A percentile compares a stretch with the other conserved stretches of the same genome.
These are phyloP conservation scores for Taiwanofungus camphoratus DNA, from an alignment of 1,284 basidiomycete genomes.

Conservation along the genomic window DNA sequence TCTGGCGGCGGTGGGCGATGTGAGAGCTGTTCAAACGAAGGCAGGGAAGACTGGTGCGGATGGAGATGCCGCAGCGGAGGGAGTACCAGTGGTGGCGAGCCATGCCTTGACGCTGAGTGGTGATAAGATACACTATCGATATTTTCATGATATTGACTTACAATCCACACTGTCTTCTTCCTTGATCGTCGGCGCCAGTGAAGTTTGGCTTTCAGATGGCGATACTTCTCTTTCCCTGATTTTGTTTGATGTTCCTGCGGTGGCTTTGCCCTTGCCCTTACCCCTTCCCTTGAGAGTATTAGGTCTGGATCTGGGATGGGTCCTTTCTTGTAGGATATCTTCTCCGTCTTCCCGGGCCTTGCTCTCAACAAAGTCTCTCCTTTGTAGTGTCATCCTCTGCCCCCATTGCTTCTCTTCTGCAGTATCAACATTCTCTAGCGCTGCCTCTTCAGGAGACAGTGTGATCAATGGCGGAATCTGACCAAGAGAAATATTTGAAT, in stretches of 20 bases:
- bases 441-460: slow-evolving; percentile 43
- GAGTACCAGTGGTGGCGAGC: not conserved
- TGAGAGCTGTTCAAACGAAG: not conserved
- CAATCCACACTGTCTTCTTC: not conserved
- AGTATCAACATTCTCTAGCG: slow-evolving; percentile 63
- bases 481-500: slow-evolving; percentile 41
- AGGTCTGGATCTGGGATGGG: slow-evolving; percentile 12
- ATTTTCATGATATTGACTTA: too few species aligned
- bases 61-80: not conserved
- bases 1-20: slow-evolving; percentile 1
- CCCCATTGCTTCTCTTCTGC: slow-evolving; percentile 64
- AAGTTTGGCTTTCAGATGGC: not conserved
- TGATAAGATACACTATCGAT: too few species aligned
- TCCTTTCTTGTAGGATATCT: slow-evolving; percentile 22
- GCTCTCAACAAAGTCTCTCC: slow-evolving; percentile 58
- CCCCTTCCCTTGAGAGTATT: slow-evolving; percentile 6
- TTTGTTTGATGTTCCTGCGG: not conserved
- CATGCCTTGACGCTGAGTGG: not conserved
- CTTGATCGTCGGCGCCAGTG: not conserved
- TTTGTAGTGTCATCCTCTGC: slow-evolving; percentile 55
- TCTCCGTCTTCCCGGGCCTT: slow-evolving; percentile 33
- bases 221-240: not conserved
- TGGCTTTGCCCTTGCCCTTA: slow-evolving; percentile 3
- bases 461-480: slow-evolving; percentile 51
- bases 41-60: not conserved